Evolutionary conservation across 2,329 filamentous ascomycete species (phyloP), one percentile per base, ranked within the genome.

Genomic region (Phialemoniopsis sp.): DNA sequence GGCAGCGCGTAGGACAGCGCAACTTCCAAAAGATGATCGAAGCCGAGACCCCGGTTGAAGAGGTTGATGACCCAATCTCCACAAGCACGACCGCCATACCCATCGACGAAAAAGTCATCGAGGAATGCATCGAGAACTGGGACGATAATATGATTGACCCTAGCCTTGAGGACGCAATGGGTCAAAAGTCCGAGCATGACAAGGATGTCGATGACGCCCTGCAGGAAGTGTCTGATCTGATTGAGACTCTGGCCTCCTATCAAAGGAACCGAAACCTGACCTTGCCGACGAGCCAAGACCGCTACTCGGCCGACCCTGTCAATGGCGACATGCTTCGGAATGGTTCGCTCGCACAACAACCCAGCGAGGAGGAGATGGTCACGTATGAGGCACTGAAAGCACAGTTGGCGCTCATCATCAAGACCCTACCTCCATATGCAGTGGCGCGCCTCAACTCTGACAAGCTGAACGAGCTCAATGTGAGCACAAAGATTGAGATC

Each of bases 361-460:
- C 82, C 5, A 58, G 53, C 12, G 76, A 79, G 46, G 76, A 78
- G 45, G 77, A 81, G 53, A 64, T 67, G 42, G 58, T 65, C 13
- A 78, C 75, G 0, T 95, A 94, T 56, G 74, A 88, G 46, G 74
- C 82, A 18, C 71, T 95, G 38, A 89, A 85, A 56, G 76, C 82
- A 4, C 87, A 90, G 55, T 68, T 95, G 15, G 70, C 79, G 1
- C 67, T 89, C 21, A 79, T 95, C 46, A 76, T 95, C 44, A 75
- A 84, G 47, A 80, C 76, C 30, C 66, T 95, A 10, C 89, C 89
- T 2, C 89, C 89, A 2, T 93, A 89, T 55, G 87, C 86, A 2
- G 85, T 95, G 17, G 83, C 89, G 6, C 91, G 93, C 53, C 68
- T 95, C 45, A 84, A 94, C 52, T 89, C 89, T 9, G 85, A 94